phyloP scores from a whole-genome alignment of 2,329 filamentous ascomycete species.

The Nigrospora sphaerica region DNA sequence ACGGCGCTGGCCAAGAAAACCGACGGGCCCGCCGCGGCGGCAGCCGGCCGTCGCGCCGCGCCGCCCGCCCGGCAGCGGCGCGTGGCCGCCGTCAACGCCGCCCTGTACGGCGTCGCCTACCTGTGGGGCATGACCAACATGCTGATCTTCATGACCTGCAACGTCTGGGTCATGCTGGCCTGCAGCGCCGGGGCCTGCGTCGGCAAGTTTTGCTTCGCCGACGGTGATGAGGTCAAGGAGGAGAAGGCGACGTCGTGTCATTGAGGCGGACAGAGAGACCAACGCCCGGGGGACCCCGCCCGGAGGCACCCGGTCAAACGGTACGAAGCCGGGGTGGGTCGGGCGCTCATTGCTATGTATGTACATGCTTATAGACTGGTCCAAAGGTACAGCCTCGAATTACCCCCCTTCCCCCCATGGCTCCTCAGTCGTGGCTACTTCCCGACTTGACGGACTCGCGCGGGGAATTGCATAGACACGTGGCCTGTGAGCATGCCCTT shows the following conservation, averaged over 20 bases:
- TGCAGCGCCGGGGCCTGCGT: background rate
- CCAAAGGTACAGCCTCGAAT: too few species aligned
- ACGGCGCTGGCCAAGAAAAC: background rate
- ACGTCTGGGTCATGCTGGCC: constrained; percentile 1
- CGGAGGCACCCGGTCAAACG: too few species aligned
- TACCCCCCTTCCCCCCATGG: too few species aligned
- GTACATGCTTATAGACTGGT: too few species aligned
- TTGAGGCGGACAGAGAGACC: too few species aligned
- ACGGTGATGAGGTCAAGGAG: background rate
- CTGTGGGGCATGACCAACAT: constrained; percentile 2
- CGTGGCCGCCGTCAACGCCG: background rate
- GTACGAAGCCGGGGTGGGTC: too few species aligned
- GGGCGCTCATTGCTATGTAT: too few species aligned
- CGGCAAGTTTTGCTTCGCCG: background rate
- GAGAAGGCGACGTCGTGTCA: too few species aligned
- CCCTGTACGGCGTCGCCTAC: background rate
- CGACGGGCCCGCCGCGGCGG: background rate
- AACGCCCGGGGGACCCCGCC: too few species aligned
- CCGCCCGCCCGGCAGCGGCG: background rate
- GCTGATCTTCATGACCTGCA: constrained; percentile 2
- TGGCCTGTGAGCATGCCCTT: background rate
- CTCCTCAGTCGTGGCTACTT: too few species aligned
- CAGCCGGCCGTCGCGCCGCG: background rate
- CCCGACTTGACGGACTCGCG: too few species aligned
- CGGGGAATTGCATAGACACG: too few species aligned